Base-by-base conservation (phyloP, 306 rosid genomes). In the Alnus rubra region DNA sequence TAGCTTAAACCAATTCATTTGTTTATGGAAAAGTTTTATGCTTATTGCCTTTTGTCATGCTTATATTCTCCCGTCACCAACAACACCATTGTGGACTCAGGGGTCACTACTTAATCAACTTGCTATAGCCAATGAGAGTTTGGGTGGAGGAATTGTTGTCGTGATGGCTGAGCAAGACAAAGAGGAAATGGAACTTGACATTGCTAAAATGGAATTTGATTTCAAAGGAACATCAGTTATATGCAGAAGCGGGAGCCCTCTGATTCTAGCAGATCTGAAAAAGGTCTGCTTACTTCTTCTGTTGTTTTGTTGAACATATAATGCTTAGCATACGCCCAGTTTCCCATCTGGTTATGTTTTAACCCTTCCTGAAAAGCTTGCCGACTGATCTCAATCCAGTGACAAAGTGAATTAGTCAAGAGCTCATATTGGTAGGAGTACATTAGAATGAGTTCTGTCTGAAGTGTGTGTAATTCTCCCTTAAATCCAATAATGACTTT, bases 151-250 rank as follows among this genome's bases (percentile, higher is more conserved):
- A 59, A 88, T 83, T 80, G 89, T 93, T 79, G 98, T 89, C 35
- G 98, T 93, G 79, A 93, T 93, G 98, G 97, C 97, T 82, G 97
- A 93, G 84, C 87, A 90, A 77, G 97, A 93, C 88, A 93, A 93
- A 83, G 98, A 93, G 82, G 93, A 93, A 81, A 93, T 93, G 97
- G 98, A 93, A 84, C 90, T 93, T 84, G 97, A 93, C 86, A 91
- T 93, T 86, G 90, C 91, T 69, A 93, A 90, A 90, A 91, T 93
- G 98, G 98, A 93, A 82, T 91, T 93, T 84, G 85, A 91, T 85
- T 91, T 91, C 79, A 93, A 86, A 80, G 98, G 98, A 82, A 91
- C 98, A 53, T 90, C 95, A 23, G 95, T 93, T 78, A 93, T 93
- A 71, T 93, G 98, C 88, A 88, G 97, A 91, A 91, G 89, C 84